Conservation (phyloP, 768 basidiomycete species). For the Amanita subjunquillea region DNA sequence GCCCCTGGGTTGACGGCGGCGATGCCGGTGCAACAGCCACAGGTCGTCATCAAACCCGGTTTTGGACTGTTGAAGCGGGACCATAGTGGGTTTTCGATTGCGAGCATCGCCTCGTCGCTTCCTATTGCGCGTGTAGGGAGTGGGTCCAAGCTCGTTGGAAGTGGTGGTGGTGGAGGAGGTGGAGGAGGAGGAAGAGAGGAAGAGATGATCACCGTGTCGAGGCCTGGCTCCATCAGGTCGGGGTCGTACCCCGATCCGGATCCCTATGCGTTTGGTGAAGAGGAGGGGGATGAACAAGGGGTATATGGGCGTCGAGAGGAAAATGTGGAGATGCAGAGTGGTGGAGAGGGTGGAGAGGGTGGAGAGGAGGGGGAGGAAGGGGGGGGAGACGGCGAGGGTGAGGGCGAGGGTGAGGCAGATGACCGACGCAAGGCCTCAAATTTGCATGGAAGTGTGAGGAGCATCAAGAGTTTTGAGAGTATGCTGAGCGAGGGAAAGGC, state of each 20-base stretch:
- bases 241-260: constrained; percentile 28
- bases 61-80: constrained; percentile 68
- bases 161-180: constrained; percentile 25
- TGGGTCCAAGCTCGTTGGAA: constrained; percentile 16
- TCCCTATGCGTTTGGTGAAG: constrained; percentile 28
- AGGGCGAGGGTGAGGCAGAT: constrained; percentile 16
- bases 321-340: constrained; percentile 22
- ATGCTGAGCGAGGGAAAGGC: constrained; percentile 51
- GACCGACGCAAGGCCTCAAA: constrained; percentile 28
- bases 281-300: constrained; percentile 18
- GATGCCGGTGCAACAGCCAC: constrained; percentile 20
- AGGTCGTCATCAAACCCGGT: constrained; percentile 32
- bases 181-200: constrained; percentile 31
- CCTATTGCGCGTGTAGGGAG: constrained; percentile 35
- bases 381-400: constrained; percentile 19
- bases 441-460: constrained; percentile 37
- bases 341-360: constrained; percentile 28
- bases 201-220: constrained; percentile 36
- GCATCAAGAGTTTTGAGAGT: constrained; percentile 79
- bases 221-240: constrained; percentile 27
- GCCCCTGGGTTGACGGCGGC: neutral
- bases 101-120: constrained; percentile 56
- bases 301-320: constrained; percentile 12
- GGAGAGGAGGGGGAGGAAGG: constrained; percentile 22
- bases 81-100: constrained; percentile 64